Evolutionary conservation across 371 early-diverging fungal species (phyloP).

Genomic region (Rhizomucor pusillus): DNA sequence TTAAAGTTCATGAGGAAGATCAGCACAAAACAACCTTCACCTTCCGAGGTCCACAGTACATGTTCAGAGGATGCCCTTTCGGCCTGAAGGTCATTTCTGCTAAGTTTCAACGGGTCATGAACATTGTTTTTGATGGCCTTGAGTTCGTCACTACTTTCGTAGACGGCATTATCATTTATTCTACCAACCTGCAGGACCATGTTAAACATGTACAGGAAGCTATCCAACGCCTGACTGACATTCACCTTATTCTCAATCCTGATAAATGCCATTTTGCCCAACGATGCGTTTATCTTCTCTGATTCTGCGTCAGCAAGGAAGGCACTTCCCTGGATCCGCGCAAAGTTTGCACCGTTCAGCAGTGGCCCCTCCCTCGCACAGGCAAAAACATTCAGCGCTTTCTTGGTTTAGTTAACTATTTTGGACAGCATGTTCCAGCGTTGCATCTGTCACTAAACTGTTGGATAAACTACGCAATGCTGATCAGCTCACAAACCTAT

Average conservation of each 20-base stretch:
- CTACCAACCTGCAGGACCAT: slow-evolving; percentile 3
- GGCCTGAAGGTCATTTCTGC: slow-evolving; percentile 24
- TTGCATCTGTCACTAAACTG: slow-evolving; percentile 17
- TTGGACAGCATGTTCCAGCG: slow-evolving; percentile 21
- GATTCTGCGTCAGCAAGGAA: slow-evolving; percentile 15
- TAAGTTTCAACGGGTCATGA: slow-evolving; percentile 20
- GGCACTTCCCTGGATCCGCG: slow-evolving; percentile 13
- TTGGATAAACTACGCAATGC: slow-evolving; percentile 23
- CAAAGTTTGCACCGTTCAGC: slow-evolving; percentile 16
- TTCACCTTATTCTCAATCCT: slow-evolving; percentile 19
- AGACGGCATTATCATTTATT: slow-evolving; percentile 15
- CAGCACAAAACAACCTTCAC: slow-evolving; percentile 19
- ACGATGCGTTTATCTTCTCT: slow-evolving; percentile 12
- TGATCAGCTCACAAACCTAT: neutral
- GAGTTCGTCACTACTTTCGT: slow-evolving; percentile 7
- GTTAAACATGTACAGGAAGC: slow-evolving; percentile 6
- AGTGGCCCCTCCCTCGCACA: slow-evolving; percentile 12
- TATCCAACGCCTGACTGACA: slow-evolving; percentile 11
- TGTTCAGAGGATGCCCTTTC: slow-evolving; percentile 21
- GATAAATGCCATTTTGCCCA: slow-evolving; percentile 22
- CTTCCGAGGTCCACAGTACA: slow-evolving; percentile 17
- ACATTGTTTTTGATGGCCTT: neutral
- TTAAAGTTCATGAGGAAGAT: slow-evolving; percentile 12
- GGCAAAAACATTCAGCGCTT: slow-evolving; percentile 23
- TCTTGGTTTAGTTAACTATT: slow-evolving; percentile 28